These are phyloP conservation scores for Coemansia sp. DNA, from an alignment of 192 early-diverging fungal species.

Conservation along the genomic window DNA sequence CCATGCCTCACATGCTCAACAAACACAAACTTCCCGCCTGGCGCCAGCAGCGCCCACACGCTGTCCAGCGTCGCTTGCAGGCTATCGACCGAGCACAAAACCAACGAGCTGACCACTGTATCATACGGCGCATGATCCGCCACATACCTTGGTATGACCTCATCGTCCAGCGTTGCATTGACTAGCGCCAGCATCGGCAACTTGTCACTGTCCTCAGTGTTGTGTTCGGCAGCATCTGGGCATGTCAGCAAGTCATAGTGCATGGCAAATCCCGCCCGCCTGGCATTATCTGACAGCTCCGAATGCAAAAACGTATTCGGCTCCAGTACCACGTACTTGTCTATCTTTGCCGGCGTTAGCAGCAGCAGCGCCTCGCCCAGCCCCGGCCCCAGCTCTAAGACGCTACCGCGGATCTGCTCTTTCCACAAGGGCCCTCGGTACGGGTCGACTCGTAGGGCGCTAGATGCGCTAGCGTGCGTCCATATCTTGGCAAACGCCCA, in stretches of 20 bases:
- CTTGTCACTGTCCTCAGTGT: not conserved
- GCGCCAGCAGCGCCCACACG: slow-evolving; percentile 26
- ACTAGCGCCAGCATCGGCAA: slow-evolving; percentile 31
- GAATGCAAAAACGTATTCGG: slow-evolving; percentile 29
- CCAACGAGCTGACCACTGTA: slow-evolving; percentile 31
- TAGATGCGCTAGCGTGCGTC: slow-evolving; percentile 14
- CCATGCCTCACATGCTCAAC: slow-evolving; percentile 46
- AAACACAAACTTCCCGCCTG: slow-evolving; percentile 41
- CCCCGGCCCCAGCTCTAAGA: slow-evolving; percentile 40
- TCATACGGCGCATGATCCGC: slow-evolving; percentile 34
- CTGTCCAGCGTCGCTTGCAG: slow-evolving; percentile 25
- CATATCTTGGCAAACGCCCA: slow-evolving; percentile 38
- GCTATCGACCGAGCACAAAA: slow-evolving; percentile 37
- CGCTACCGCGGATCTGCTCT: slow-evolving; percentile 25
- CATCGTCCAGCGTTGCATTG: slow-evolving; percentile 43
- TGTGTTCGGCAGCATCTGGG: not conserved
- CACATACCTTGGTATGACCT: slow-evolving; percentile 19
- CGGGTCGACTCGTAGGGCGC: slow-evolving; percentile 12
- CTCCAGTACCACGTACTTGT: slow-evolving; percentile 28
- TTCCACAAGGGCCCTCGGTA: slow-evolving; percentile 24
- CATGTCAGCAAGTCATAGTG: slow-evolving; percentile 29
- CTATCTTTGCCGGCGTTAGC: slow-evolving; percentile 2
- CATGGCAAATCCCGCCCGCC: slow-evolving; percentile 20
- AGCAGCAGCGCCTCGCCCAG: slow-evolving; percentile 26
- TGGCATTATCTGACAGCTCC: slow-evolving; percentile 18